phyloP scores from a whole-genome alignment of 352 stramenopile species.

The Pythium phragmiticola region DNA sequence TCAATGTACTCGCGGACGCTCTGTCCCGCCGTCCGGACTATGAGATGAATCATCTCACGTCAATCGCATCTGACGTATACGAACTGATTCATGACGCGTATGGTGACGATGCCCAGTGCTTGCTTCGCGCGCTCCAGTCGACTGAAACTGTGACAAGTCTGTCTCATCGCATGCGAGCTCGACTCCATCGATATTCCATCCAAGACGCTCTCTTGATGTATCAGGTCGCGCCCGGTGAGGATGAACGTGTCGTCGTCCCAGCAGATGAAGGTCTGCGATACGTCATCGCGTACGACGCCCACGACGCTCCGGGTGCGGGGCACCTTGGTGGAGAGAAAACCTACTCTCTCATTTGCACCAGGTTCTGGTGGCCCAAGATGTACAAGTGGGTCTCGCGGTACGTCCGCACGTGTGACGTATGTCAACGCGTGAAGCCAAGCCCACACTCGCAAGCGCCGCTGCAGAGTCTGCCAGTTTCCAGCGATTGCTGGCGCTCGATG shows the following conservation, averaged over 20 bases:
- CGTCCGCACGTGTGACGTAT: slow-evolving; percentile 10
- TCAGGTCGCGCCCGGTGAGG: neutral
- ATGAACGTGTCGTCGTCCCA: slow-evolving; percentile 4
- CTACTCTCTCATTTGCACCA: neutral
- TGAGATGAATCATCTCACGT: slow-evolving; percentile 4
- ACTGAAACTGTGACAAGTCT: neutral
- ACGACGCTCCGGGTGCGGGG: slow-evolving; percentile 3
- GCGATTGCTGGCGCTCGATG: slow-evolving; percentile 18
- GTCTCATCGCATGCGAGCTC: neutral
- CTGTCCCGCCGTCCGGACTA: slow-evolving; percentile 4
- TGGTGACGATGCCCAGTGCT: neutral
- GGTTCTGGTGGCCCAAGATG: slow-evolving; percentile 25
- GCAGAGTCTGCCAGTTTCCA: slow-evolving; percentile 16
- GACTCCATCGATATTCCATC: slow-evolving; percentile 8
- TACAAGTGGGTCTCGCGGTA: slow-evolving; percentile 29
- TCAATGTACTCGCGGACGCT: slow-evolving; percentile 4
- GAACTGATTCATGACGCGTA: slow-evolving; percentile 5
- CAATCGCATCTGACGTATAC: neutral
- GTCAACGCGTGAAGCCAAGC: slow-evolving; percentile 7
- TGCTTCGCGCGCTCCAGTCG: neutral
- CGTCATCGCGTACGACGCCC: slow-evolving; percentile 19
- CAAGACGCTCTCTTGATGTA: slow-evolving; percentile 11
- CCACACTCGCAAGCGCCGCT: slow-evolving; percentile 12
- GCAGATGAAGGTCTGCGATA: slow-evolving; percentile 28
- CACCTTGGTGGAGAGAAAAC: slow-evolving; percentile 28